Evolutionary conservation across 805 yeast species (phyloP), one percentile per base, ranked within the genome.

Genomic region (Citeromyces matritensis): DNA sequence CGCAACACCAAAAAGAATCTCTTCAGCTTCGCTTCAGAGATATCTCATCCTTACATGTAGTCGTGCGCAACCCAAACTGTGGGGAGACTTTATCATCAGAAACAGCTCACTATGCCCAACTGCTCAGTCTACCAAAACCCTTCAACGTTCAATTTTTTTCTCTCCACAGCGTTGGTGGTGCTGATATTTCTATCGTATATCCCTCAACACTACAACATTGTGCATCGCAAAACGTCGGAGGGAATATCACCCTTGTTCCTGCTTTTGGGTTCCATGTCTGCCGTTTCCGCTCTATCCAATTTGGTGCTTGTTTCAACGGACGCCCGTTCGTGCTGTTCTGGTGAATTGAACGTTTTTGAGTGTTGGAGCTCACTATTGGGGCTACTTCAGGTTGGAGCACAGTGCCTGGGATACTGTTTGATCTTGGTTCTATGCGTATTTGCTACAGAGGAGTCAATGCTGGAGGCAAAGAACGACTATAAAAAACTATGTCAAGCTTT

Each of bases 181-280:
- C 94, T 85, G 3, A 80, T 83, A 6, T 67, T 73, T 23, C 41
- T 63, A 8, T 77, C 88, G 28, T 83, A 83, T 47, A 33, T 75
- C 3, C 94, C 94, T 0, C 95, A 83, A 53, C 82, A 77, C 48
- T 34, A 59, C 27, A 64, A 74, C 28, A 72, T 83, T 33, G 49
- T 68, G 32, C 41, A 47, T 12, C 63, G 84, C 31, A 51, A 65
- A 31, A 64, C 84, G 5, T 72, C 86, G 9, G 85, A 81, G 45
- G 95, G 95, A 4, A 55, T 83, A 14, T 76, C 86, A 4, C 81
- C 86, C 9, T 60, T 65, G 41, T 83, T 73, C 45, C 57, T 83
- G 23, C 52, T 83, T 9, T 60, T 84, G 26, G 91, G 91, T 4
- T 67, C 77, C 4, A 49, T 75, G 30, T 70, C 86, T 13, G 74